Conservation (phyloP, 2,329 filamentous ascomycete species). For the Hymenoscyphus albidus region DNA sequence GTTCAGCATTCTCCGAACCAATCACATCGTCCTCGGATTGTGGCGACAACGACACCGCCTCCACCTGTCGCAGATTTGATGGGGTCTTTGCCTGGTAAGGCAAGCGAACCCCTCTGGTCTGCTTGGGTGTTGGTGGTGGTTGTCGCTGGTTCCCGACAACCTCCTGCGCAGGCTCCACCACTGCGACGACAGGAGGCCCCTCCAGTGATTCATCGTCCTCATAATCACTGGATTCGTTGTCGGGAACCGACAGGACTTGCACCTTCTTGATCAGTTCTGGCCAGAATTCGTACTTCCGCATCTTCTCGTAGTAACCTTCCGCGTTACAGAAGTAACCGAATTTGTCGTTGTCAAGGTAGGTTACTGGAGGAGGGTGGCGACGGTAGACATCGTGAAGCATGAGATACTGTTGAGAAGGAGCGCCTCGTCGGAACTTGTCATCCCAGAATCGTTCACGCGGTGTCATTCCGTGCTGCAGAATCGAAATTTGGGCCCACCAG, state of each 20-base stretch:
- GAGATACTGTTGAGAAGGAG: no score
- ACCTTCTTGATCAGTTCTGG: neutral
- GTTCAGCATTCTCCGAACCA: neutral
- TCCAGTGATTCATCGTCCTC: neutral
- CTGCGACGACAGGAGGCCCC: no score
- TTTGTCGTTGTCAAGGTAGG: no score
- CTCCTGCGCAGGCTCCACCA: neutral
- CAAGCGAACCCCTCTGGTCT: neutral
- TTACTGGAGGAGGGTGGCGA: no score
- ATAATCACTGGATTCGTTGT: neutral
- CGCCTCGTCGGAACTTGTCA: no score
- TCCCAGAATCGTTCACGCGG: neutral
- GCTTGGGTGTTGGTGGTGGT: slow-evolving; percentile 1
- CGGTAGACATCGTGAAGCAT: no score
- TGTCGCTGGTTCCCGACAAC: neutral
- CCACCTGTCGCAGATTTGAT: neutral
- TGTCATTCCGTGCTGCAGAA: neutral
- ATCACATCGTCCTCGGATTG: neutral
- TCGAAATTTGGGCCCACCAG: neutral
- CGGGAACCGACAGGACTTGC: neutral
- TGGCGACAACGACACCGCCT: neutral
- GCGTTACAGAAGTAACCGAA: no score
- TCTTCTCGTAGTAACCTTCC: neutral
- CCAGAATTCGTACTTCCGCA: neutral
- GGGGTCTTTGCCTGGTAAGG: neutral